A percentile compares a stretch with the other conserved stretches of the same genome.
Conservation (phyloP, 345 rosid species). For the Sonneratia caseolaris region DNA sequence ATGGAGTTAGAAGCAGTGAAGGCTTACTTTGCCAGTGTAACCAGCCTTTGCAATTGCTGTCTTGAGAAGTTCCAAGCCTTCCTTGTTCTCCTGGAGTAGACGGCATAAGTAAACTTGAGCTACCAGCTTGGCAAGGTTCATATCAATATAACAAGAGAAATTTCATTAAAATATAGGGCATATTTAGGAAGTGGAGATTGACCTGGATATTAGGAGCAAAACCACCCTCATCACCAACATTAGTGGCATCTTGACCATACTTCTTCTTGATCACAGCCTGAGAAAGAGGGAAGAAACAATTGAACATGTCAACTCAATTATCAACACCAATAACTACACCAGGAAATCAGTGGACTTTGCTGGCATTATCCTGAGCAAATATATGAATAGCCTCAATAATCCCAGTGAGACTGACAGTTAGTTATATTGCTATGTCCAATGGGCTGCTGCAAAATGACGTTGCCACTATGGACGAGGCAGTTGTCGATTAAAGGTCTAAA, state of each 20-base stretch:
- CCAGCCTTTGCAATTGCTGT: slow-evolving; percentile 94
- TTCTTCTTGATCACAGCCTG: slow-evolving; percentile 79
- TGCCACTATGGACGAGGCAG: too few species aligned
- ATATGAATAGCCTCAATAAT: too few species aligned
- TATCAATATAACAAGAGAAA: neutral
- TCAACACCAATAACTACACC: too few species aligned
- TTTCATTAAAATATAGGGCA: neutral
- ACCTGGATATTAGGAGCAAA: slow-evolving; percentile 97
- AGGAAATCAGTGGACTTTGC: too few species aligned
- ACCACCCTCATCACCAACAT: slow-evolving; percentile 98
- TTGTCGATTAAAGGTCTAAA: too few species aligned
- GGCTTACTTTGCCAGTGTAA: slow-evolving; percentile 70
- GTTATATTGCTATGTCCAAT: too few species aligned
- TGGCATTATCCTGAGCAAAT: too few species aligned
- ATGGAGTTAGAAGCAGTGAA: neutral
- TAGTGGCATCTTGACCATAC: slow-evolving; percentile 97
- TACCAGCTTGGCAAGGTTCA: neutral
- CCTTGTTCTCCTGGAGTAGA: slow-evolving; percentile 75
- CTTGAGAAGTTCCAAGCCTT: slow-evolving; percentile 89
- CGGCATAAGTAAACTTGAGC: neutral
- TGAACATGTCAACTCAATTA: neutral
- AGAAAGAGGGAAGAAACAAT: neutral
- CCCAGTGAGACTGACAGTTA: too few species aligned
- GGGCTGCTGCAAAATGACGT: too few species aligned
- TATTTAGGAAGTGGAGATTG: neutral